Evolutionary conservation across 2,329 filamentous ascomycete genomes (phyloP), one percentile per base, ranked within the genome.

Genomic region (Grosmannia huntii): DNA sequence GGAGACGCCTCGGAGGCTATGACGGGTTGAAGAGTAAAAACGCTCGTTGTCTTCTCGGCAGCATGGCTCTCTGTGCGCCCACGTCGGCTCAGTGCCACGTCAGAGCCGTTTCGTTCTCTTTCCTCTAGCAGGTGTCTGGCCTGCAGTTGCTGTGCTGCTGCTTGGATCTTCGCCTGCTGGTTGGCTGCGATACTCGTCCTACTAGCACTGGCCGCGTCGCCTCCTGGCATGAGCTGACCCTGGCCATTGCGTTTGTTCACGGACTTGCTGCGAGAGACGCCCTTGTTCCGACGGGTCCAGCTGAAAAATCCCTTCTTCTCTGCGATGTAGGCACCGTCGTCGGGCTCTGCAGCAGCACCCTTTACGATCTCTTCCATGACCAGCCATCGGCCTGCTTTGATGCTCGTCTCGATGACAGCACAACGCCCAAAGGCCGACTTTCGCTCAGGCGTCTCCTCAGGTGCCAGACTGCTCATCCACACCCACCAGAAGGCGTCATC

Each of bases 401-500:
- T 94, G 16, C 82, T 77, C 0, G 94, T 97, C 70, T 99, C 94
- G 52, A 97, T 81, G 46, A 99, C 79, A 23, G 94, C 90, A 67
- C 94, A 99, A 62, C 94, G 82, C 44, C 94, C 94, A 69, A 99
- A 99, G 0, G 91, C 90, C 6, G 91, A 86, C 69, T 99, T 99
- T 61, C 94, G 84, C 53, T 86, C 80, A 0, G 84, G 72, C 0
- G 91, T 88, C 73, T 99, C 94, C 67, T 99, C 94, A 0, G 85
- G 87, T 1, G 92, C 90, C 66, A 99, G 75, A 76, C 92, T 97
- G 65, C 84, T 95, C 79, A 99, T 97, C 94, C 94, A 99, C 4
- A 97, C 94, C 92, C 94, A 97, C 94, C 94, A 99, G 71, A 99
- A 99, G 1, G 90, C 87, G 69, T 97, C 92, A 65, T 99, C 94